Percentiles rank a stretch among this genome's conserved stretches.
phyloP scores from a whole-genome alignment of 768 basidiomycete species.

The Suillus discolor region DNA sequence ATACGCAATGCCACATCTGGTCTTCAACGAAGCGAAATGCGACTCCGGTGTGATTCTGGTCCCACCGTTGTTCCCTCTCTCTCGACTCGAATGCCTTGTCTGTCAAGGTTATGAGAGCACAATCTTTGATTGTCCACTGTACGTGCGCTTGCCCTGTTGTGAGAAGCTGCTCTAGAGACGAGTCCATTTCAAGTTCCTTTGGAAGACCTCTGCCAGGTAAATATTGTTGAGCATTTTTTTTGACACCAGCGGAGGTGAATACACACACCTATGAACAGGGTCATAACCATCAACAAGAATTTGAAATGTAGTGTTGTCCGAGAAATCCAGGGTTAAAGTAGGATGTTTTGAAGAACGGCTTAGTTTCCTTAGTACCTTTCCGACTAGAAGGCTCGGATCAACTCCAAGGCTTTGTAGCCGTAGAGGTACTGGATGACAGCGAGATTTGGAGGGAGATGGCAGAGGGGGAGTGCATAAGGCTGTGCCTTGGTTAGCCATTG shows the following conservation, averaged over 20 bases:
- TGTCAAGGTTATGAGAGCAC: slow-evolving; percentile 53
- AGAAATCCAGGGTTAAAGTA: slow-evolving; percentile 47
- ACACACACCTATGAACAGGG: slow-evolving; percentile 44
- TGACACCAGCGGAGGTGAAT: background rate
- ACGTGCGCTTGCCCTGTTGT: slow-evolving; percentile 34
- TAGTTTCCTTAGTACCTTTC: slow-evolving; percentile 45
- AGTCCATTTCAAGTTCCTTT: slow-evolving; percentile 59
- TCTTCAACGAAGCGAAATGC: slow-evolving; percentile 57
- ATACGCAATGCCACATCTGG: slow-evolving; percentile 62
- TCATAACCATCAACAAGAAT: slow-evolving; percentile 67
- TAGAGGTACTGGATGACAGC: slow-evolving; percentile 38
- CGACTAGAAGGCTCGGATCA: slow-evolving; percentile 44
- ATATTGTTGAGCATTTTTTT: slow-evolving; percentile 1
- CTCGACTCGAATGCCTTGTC: slow-evolving; percentile 59
- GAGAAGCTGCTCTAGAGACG: slow-evolving; percentile 42
- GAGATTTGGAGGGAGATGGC: slow-evolving; percentile 26
- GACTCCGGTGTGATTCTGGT: slow-evolving; percentile 40
- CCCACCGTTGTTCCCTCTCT: slow-evolving; percentile 34
- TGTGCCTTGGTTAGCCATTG: slow-evolving; percentile 15
- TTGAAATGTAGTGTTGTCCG: slow-evolving; percentile 46
- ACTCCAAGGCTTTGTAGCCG: slow-evolving; percentile 36
- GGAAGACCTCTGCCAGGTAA: slow-evolving; percentile 46
- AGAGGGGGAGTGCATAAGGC: slow-evolving; percentile 19
- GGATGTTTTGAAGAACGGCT: slow-evolving; percentile 47
- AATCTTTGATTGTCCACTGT: slow-evolving; percentile 50